A percentile compares a stretch with the other conserved stretches of the same genome.
Conservation (phyloP, 352 stramenopile species). For the Aphanomyces invadans region DNA sequence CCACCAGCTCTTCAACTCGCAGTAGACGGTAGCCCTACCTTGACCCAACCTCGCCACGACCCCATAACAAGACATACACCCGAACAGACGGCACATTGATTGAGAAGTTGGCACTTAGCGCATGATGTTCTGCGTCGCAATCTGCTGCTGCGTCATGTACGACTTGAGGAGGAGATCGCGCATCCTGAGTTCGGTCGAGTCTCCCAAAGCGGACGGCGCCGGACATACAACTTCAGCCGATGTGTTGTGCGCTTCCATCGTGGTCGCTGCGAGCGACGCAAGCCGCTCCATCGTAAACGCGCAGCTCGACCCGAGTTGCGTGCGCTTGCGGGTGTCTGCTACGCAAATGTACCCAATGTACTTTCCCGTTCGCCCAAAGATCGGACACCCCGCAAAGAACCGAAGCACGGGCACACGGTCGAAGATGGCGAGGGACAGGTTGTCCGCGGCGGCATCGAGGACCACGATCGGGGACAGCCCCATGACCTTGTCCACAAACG, state of each 20-base stretch:
- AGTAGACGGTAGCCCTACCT: too few relatives aligned
- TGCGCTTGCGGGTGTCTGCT: constrained; percentile 64
- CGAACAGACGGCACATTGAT: too few relatives aligned
- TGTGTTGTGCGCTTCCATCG: constrained; percentile 55
- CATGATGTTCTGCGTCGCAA: constrained; percentile 33
- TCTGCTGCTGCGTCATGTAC: constrained; percentile 71
- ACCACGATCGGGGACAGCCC: constrained; percentile 65
- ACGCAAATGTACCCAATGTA: constrained; percentile 75
- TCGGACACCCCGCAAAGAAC: constrained; percentile 70
- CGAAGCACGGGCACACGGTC: constrained; percentile 41
- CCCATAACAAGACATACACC: too few relatives aligned
- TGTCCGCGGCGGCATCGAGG: constrained; percentile 62
- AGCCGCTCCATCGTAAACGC: constrained; percentile 76
- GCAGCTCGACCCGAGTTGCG: constrained; percentile 58
- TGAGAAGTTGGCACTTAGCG: background rate
- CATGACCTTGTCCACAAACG: constrained; percentile 76
- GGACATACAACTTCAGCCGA: constrained; percentile 24
- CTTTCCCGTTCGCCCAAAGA: constrained; percentile 60
- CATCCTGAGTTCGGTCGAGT: constrained; percentile 50
- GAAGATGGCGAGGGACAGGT: constrained; percentile 53
- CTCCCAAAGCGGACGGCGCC: constrained; percentile 26
- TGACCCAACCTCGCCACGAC: too few relatives aligned
- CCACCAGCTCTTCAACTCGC: too few relatives aligned
- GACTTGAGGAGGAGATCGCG: constrained; percentile 69
- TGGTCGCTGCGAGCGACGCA: constrained; percentile 63